Evolutionary conservation across 768 basidiomycete species (phyloP).

Genomic region (Ephemerocybe angulata): DNA sequence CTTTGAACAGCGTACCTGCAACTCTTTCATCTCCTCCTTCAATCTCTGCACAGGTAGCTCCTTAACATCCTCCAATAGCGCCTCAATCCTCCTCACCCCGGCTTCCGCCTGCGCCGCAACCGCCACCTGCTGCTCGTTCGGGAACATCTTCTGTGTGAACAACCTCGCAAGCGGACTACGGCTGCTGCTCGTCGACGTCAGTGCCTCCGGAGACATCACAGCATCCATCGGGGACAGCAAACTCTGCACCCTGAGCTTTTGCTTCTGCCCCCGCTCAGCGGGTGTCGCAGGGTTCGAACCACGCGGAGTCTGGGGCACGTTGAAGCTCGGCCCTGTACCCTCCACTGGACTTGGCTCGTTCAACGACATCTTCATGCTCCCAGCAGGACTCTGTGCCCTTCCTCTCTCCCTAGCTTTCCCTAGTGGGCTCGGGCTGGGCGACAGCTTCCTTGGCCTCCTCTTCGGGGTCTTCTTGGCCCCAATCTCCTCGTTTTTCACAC

Average conservation of each 20-base stretch:
- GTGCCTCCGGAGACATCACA: slow-evolving; percentile 13
- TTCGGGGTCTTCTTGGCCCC: not conserved
- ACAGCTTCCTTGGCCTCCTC: slow-evolving; percentile 11
- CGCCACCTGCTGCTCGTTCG: not conserved
- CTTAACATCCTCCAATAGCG: slow-evolving; percentile 58
- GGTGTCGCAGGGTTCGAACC: slow-evolving; percentile 14
- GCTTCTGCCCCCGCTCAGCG: slow-evolving; percentile 16
- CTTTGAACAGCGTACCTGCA: slow-evolving; percentile 50
- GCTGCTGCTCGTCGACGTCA: slow-evolving; percentile 14
- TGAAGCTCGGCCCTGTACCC: not conserved
- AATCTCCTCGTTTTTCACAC: not conserved
- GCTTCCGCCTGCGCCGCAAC: slow-evolving; percentile 31
- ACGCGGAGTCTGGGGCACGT: not conserved
- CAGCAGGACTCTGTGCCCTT: no score
- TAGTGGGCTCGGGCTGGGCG: not conserved
- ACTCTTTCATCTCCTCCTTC: slow-evolving; percentile 79
- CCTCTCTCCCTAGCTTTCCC: slow-evolving; percentile 4
- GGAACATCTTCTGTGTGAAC: slow-evolving; percentile 26
- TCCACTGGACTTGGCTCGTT: slow-evolving; percentile 10
- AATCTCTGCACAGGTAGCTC: slow-evolving; percentile 62
- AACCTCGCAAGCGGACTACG: slow-evolving; percentile 50
- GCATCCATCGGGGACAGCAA: slow-evolving; percentile 15
- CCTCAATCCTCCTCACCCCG: slow-evolving; percentile 53
- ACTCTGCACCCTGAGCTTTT: slow-evolving; percentile 8
- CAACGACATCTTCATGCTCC: not conserved